Base-by-base conservation (phyloP, 768 basidiomycete genomes). In the Lentinus brumalis region DNA sequence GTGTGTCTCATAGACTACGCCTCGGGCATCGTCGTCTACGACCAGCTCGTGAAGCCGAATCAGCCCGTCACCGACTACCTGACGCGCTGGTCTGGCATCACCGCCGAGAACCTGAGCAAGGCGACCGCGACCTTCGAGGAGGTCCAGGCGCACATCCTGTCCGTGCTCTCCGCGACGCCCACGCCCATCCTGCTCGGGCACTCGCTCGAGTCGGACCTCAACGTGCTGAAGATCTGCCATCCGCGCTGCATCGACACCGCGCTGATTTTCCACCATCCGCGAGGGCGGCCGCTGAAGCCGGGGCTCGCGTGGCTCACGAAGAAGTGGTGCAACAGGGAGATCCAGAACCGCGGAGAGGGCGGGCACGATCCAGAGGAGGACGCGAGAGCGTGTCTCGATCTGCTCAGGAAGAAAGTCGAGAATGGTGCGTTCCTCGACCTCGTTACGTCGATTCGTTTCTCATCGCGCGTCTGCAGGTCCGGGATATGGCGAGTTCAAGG, bases 321-420 rank as follows among this genome's bases (percentile, higher is more conserved):
- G 70, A 94, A 93, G 70, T 98, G 94, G 94, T 88, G 93, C 57
- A 84, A 84, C 11, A 83, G 90, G 53, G 92, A 95, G 66, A 98
- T 99, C 45, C 96, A 98, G 73, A 85, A 82, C 0, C 77, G 84
- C 0, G 93, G 92, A 0, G 89, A 90, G 52, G 90, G 89, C 2
- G 94, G 94, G 3, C 96, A 98, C 72, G 91, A 97, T 63, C 93
- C 95, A 2, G 92, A 95, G 67, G 96, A 98, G 71, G 96, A 98
- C 67, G 96, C 96, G 0, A 79, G 88, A 18, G 91, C 96, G 0
- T 95, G 94, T 67, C 65, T 94, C 10, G 94, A 96, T 61, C 77
- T 99, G 32, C 71, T 99, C 21, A 82, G 83, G 69, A 85, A 89
- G 70, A 98, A 99, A 74, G 67, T 97, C 21, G 83, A 86, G 50